phyloP scores from a whole-genome alignment of 257 asterid genomes.

The Apocynum venetum region DNA sequence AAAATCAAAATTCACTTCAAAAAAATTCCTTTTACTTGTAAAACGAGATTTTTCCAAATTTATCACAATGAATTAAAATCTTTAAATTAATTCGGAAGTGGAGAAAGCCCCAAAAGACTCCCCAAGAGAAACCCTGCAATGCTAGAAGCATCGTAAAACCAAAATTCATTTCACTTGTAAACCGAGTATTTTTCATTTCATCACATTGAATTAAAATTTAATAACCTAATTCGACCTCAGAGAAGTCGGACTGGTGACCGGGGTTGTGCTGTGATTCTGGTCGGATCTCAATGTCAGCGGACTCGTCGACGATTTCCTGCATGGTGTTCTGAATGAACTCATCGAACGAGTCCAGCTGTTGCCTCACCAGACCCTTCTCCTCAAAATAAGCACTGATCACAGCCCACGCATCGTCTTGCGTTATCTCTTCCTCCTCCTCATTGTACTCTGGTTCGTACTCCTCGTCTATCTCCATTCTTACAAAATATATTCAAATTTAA shows the following conservation, averaged over 20 bases:
- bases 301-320: conserved; percentile 97
- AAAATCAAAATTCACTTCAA: not conserved
- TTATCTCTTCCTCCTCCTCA: conserved; percentile 68
- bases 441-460: conserved; percentile 43
- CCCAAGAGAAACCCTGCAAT: not conserved
- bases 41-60: not conserved
- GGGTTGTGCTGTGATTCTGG: conserved; percentile 98
- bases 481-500: not conserved
- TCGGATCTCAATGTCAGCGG: conserved; percentile 90
- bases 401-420: conserved; percentile 99
- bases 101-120: not conserved
- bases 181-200: not conserved
- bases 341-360: conserved; percentile 91
- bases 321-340: conserved; percentile 95
- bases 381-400: conserved; percentile 96
- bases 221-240: conserved; percentile 47
- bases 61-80: not conserved
- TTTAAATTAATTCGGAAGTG: not conserved
- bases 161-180: not conserved
- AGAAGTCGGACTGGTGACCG: conserved; percentile 84
- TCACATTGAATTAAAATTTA: not conserved
- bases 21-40: not conserved
- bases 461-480: conserved; percentile 60
- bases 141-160: not conserved
- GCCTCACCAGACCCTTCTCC: conserved; percentile 93